These are phyloP conservation scores for Solanum chaucha DNA, from an alignment of 257 asterid genomes.

Conservation along the genomic window DNA sequence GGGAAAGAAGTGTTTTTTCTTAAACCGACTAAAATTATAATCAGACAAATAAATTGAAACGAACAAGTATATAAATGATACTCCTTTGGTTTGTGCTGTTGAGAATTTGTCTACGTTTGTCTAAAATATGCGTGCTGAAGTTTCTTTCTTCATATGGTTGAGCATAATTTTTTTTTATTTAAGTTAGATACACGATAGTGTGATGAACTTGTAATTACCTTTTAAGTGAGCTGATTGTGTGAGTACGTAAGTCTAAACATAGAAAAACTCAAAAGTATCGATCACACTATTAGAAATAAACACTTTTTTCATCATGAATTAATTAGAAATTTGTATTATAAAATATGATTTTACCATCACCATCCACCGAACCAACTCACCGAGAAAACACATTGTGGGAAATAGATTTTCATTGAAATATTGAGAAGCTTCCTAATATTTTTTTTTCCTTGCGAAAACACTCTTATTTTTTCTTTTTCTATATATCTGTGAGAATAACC, in stretches of 20 bases:
- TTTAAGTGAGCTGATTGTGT: not conserved
- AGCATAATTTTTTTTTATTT: not conserved
- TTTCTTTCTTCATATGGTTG: not conserved
- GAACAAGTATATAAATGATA: not conserved
- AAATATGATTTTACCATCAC: rapidly evolving
- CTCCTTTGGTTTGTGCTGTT: not conserved
- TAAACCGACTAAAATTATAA: no score
- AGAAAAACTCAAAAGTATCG: not conserved
- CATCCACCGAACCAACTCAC: not conserved
- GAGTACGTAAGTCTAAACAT: not conserved
- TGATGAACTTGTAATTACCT: not conserved
- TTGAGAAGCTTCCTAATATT: not conserved
- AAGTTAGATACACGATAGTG: not conserved
- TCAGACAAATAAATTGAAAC: no score
- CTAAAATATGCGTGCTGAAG: not conserved
- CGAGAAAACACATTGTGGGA: rapidly evolving
- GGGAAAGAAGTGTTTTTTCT: rapidly evolving
- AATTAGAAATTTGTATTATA: not conserved
- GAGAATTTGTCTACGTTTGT: not conserved
- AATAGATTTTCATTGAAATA: not conserved
- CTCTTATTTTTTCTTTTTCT: no score
- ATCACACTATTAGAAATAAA: not conserved
- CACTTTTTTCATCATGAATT: not conserved
- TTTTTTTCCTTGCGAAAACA: no score
- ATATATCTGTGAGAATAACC: no score